Base-by-base conservation (phyloP, 768 basidiomycete genomes). In the Rhodotorula kratochvilovae region DNA sequence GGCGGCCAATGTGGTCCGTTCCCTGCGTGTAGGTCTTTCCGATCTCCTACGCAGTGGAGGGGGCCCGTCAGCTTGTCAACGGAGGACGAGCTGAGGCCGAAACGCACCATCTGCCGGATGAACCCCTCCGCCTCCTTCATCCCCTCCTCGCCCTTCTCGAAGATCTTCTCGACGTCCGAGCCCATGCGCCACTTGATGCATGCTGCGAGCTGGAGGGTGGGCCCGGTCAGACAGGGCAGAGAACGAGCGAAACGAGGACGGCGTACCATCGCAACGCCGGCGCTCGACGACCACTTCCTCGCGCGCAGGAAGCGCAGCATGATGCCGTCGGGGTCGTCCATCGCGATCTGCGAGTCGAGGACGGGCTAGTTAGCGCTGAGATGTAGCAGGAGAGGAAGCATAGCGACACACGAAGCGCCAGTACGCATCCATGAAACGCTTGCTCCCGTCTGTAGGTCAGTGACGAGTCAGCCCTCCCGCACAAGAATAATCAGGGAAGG, bases 131-230 rank as follows among this genome's bases (percentile, higher is more conserved):
- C 72, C 10, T 68, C 51, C 27, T 70, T 36, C 66, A 77, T 65
- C 1, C 76, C 74, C 55, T 77, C 76, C 50, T 77, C 76, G 31
- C 74, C 76, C 43, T 71, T 68, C 33, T 67, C 61, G 33, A 75
- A 75, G 42, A 77, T 77, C 45, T 63, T 53, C 39, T 77, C 76
- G 39, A 77, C 76, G 27, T 74, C 74, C 3, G 64, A 68, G 29
- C 75, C 71, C 54, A 77, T 75, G 23, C 76, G 64, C 76, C 76
- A 77, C 46, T 73, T 75, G 63, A 75, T 68, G 58, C 76, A 77
- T 6, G 74, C 69, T 6, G 67, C 59, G 15, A 68, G 72, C 67
- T 71, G 51, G 45, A 39, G 35, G n/a, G 46, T 27, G 31, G 11
- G 17, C 27, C 23, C 21, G 21, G 19, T 21, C 17, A 23, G 23